Conservation (phyloP, 2,329 filamentous ascomycete species). For the Stagonosporopsis rhizophila region DNA sequence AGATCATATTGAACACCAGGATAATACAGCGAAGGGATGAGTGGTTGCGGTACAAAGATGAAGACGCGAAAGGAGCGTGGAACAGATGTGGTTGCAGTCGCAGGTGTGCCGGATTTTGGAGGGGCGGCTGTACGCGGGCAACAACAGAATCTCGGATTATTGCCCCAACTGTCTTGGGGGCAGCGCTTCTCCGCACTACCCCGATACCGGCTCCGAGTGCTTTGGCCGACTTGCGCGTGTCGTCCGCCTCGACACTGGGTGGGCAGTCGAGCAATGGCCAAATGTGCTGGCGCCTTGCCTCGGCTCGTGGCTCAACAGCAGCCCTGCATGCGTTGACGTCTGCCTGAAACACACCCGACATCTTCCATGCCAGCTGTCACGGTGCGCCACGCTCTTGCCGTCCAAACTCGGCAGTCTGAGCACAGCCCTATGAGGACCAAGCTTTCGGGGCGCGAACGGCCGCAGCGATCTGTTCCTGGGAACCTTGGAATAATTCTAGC, state of each 20-base stretch:
- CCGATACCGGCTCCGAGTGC: constrained; percentile 2
- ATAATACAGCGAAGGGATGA: neutral
- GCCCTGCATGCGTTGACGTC: constrained; percentile 7
- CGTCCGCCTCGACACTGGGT: neutral
- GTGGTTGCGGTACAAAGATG: neutral
- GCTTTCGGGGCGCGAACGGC: constrained; percentile 13
- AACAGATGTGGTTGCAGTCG: neutral
- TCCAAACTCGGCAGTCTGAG: constrained; percentile 5
- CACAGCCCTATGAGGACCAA: constrained; percentile 9
- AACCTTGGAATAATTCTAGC: constrained; percentile 7
- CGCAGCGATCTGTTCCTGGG: constrained; percentile 20
- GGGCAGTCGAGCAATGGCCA: neutral
- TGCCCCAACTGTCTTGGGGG: constrained; percentile 2
- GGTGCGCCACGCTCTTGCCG: neutral
- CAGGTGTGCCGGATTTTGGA: neutral
- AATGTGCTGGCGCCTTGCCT: constrained; percentile 6
- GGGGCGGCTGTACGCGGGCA: constrained; percentile 6
- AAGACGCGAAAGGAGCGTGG: constrained; percentile 10
- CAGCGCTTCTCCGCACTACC: constrained; percentile 1
- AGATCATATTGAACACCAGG: constrained; percentile 6
- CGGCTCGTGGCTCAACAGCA: neutral
- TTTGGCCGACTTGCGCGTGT: constrained; percentile 5
- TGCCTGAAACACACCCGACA: constrained; percentile 10
- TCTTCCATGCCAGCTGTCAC: constrained; percentile 10
- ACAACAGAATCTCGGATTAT: neutral